Base-by-base conservation (phyloP, 768 basidiomycete species). In the Rhizopogon sp. region DNA sequence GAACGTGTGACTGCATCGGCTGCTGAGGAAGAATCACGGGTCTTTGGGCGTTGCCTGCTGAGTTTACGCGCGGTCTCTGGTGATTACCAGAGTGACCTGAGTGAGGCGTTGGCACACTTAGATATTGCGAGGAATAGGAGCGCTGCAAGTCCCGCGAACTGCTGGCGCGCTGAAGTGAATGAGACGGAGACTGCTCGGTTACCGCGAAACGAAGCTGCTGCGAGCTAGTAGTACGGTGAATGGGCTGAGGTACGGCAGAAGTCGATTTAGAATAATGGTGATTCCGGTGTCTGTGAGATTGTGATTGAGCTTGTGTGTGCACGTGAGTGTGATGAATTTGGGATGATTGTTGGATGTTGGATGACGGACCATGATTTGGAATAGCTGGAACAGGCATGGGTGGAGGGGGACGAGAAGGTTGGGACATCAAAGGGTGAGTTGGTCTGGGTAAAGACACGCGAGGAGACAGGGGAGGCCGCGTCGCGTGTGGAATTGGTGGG, bases 261-360 rank as follows among this genome's bases (percentile, higher is more conserved):
- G 55, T 55, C 20, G 65, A 69, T 40, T 70, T 66, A 39, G 70
- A 63, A 52, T 60, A 65, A 17, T 65, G 63, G 62, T 54, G 39
- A 59, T 45, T 11, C 42, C 53, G 28, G 54, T 63, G 47, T 10
- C 35, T 49, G 47, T 9, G 66, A 61, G 20, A 62, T 17, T 14
- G 57, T 25, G 28, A 40, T 44, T 50, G 53, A 37, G 39, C 20
- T 45, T 41, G 39, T 29, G 17, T 28, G 51, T 29, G 29, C 45
- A n/a, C 11, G 33, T 33, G 52, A 54, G 17, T 20, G 13, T 53
- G 56, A 6, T 58, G 52, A 8, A 49, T 47, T 28, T 20, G 50
- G 42, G 20, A 54, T 37, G 56, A 25, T 25, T 55, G 56, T 17
- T 55, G 50, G 14, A 10, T 33, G 13, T 54, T 53, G 14, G 60